Base-by-base conservation (phyloP, 805 yeast species). In the Tetrapisispora iriomotensis region DNA sequence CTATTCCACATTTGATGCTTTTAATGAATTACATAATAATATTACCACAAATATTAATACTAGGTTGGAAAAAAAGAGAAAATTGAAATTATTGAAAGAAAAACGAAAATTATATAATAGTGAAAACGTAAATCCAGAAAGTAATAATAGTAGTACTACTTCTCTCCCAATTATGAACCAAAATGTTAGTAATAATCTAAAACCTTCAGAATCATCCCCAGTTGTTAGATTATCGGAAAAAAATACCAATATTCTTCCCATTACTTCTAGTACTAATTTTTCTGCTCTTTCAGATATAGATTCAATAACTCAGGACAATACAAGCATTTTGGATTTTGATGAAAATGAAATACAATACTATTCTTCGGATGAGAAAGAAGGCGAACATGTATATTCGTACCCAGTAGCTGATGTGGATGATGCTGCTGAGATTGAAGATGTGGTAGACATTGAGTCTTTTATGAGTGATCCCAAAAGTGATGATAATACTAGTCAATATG, bases 1-100 rank as follows among this genome's bases (percentile, higher is more conserved):
- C 14, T 30, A 29, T n/a, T 39, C 46, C 1, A 45, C 51, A 4
- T 45, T 48, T 23, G 49, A 52, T 23, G 50, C 48, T 4, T 56
- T 46, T 37, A 48, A 39, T 28, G 40, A 45, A 15, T 54, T 58
- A 54, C 45, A 48, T 29, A 48, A 36, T 32, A 37, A 42, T 14
- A 30, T 51, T 14, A 21, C 35, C 14, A 21, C 28, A 9, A 22
- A 17, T 24, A 23, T 22, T 13, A 29, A 41, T 19, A 15, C 34
- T n/a, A 29, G 22, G 12, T 7, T 35, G 7, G 25, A 35, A 8
- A 34, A 36, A 17, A 30, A 41, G 22, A 26, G 34, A 28, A 36
- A 37, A 15, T 21, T 27, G n/a, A 27, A 35, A 17, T 24, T 33
- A 12, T 24, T 33, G 12, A 27, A 33, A 24, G 28, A 14, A 14